Evolutionary conservation across 768 basidiomycete species (phyloP), one percentile per base, ranked within the genome.

Genomic region (Russula earlei): DNA sequence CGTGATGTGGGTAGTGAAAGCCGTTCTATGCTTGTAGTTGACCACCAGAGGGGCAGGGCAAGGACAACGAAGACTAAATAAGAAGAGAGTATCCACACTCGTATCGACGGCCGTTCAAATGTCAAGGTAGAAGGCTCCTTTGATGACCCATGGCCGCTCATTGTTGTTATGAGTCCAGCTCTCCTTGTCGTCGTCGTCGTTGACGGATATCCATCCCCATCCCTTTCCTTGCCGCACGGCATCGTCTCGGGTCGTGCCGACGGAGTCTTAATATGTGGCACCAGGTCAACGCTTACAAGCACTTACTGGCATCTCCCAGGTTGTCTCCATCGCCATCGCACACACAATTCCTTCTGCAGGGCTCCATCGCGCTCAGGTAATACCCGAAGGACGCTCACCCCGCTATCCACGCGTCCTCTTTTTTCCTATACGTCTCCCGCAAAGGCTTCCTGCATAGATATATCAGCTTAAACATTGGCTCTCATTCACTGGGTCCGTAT

Each of bases 1-100:
- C 52, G 53, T 22, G 55, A 33, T 25, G 25, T 70, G 3, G 92
- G 89, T 5, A 94, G 71, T 0, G 84, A 73, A 14, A 86, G 75
- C 25, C 94, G 81, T 65, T 93, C 79, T 27, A 98, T 95, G 60
- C 87, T 88, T 5, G 96, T 98, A 25, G 87, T 84, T 49, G 75
- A 77, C 91, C 92, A 97, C 96, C 96, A 99, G 47, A 91, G 76
- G 3, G 96, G 96, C 19, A 94, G 56, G 1, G 85, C 85, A 7
- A 91, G 70, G 33, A 95, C 61, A 34, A 96, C 77, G 25, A 91
- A 70, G 24, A 77, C 52, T 82, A 92, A 92, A 69, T 94, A 96
- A 0, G 87, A 79, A 4, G 74, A 68, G 55, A 94, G 75, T 60
- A 92, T 83, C 24, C 70, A 70, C 61, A 84, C 72, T 29, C 86